These are phyloP conservation scores for Avicennia marina DNA, from an alignment of 257 asterid species.

Conservation along the genomic window DNA sequence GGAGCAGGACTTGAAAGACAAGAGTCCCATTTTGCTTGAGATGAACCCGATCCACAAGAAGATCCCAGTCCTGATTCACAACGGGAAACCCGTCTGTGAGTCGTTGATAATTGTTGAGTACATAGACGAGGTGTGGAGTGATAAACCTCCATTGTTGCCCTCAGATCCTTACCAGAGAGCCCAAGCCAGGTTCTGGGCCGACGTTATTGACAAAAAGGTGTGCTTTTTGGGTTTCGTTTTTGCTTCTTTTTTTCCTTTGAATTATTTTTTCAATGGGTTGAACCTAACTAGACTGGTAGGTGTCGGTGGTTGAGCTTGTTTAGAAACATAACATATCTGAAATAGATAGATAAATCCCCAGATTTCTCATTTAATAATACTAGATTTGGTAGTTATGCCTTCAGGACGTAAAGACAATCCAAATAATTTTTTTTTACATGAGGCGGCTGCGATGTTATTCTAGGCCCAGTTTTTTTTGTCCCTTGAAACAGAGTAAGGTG, in stretches of 20 bases:
- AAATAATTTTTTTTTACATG: no score
- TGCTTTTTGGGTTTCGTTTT: neutral
- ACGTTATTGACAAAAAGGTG: neutral
- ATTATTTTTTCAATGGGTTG: neutral
- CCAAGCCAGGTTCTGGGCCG: conserved; percentile 3
- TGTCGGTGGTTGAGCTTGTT: no score
- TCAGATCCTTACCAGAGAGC: neutral
- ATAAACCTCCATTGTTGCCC: neutral
- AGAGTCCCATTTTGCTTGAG: neutral
- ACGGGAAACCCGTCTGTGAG: conserved; percentile 3
- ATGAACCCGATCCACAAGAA: conserved; percentile 11
- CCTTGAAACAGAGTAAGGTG: no score
- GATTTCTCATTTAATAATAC: no score
- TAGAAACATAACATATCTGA: no score
- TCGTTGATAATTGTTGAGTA: neutral
- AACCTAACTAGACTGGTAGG: no score
- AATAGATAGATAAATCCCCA: no score
- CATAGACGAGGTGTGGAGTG: conserved; percentile 1
- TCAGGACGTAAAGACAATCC: no score
- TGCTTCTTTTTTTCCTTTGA: neutral
- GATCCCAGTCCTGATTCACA: no score
- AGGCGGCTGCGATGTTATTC: no score
- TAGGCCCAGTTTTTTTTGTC: no score
- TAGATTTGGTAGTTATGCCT: no score
- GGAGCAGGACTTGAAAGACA: neutral